Evolutionary conservation across 441 rosid genomes (phyloP), one percentile per base, ranked within the genome.

Genomic region (Euphorbia schlechtendalii): DNA sequence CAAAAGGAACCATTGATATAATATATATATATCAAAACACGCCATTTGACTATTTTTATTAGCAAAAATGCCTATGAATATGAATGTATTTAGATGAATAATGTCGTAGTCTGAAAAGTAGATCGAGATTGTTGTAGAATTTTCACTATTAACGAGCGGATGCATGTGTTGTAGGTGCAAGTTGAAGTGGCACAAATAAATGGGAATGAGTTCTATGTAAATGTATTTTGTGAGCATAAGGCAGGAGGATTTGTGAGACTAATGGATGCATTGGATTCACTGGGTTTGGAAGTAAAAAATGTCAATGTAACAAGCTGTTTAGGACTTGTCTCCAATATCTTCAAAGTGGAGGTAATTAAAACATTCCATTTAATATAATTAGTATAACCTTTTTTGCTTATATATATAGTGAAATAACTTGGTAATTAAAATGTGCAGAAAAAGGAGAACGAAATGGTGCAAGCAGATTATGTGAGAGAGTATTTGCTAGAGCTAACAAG

Each of bases 141-240:
- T 32, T 32, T 32, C 3, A 32, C 7, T 32, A 2, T 3, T 32
- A n/a, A n/a, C n/a, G n/a, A n/a, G n/a, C n/a, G n/a, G n/a, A n/a
- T n/a, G n/a, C n/a, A n/a, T n/a, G 10, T 3, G 21, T 24, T 64
- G 54, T 65, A 93, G 98, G 84, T 78, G 9, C 97, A 90, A 78
- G 99, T 93, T 59, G 95, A 93, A 66, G 96, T 93, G 68, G 84
- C 79, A 58, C 96, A 88, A 75, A 72, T 90, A 64, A 84, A 90
- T 56, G 93, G 91, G 13, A 88, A 84, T 48, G 84, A 83, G 81
- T 93, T 88, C 64, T 93, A 88, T 70, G 88, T 93, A 10, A 90
- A 87, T 75, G 96, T 88, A 15, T 90, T 93, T 4, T 84, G 91
- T 51, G 99, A 90, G 83, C 90, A 87, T 71, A 87, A 82, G 71